These are phyloP conservation scores for Podila horticola DNA, from an alignment of 192 early-diverging fungal genomes.

Conservation along the genomic window DNA sequence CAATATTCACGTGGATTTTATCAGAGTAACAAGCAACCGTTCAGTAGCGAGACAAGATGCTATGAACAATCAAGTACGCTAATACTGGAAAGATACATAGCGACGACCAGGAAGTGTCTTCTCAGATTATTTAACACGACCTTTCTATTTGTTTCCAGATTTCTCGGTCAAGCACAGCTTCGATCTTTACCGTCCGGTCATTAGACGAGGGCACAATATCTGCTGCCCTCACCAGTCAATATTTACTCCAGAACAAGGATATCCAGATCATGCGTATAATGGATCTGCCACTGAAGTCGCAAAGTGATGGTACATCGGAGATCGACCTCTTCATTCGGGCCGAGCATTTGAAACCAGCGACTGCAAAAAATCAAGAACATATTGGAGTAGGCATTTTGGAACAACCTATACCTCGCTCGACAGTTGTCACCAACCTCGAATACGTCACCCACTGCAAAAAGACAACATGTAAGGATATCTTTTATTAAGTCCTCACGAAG, in stretches of 20 bases:
- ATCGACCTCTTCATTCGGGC: constrained; percentile 26
- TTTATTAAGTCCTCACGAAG: background rate
- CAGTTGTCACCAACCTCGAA: background rate
- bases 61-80: constrained; percentile 11
- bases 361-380: background rate
- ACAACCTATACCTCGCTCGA: background rate
- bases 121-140: background rate
- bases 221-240: constrained; percentile 28
- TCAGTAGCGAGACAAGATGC: constrained; percentile 1
- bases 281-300: background rate
- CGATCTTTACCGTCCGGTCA: constrained; percentile 22
- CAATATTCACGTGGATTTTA: constrained; percentile 37
- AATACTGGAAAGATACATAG: background rate
- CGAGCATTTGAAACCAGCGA: constrained; percentile 11
- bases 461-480: background rate
- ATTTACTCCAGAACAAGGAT: constrained; percentile 25
- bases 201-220: constrained; percentile 16
- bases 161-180: constrained; percentile 27
- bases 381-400: background rate
- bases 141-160: constrained; percentile 10
- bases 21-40: constrained; percentile 17
- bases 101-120: background rate
- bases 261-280: constrained; percentile 22
- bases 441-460: background rate
- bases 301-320: background rate